Conservation (phyloP, 2,329 filamentous ascomycete species). For the Fusarium xylarioides region DNA sequence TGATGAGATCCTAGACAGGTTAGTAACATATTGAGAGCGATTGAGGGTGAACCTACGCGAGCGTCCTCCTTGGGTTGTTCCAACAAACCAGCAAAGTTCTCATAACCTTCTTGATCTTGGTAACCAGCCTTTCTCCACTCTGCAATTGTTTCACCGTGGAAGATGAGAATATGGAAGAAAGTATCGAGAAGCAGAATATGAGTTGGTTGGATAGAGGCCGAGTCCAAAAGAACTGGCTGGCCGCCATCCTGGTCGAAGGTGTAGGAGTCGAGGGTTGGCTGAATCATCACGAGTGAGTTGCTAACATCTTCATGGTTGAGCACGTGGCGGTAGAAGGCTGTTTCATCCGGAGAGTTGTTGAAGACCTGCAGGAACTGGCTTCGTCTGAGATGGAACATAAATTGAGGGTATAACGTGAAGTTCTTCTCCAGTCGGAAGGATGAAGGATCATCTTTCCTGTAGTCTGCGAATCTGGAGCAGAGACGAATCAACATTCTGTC, state of each 20-base stretch:
- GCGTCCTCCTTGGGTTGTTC: conserved; percentile 97
- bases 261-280: conserved; percentile 96
- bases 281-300: conserved; percentile 98
- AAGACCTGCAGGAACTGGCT: conserved; percentile 99
- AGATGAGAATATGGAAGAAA: conserved; percentile 99
- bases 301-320: conserved; percentile 96
- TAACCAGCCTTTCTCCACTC: conserved; percentile 99
- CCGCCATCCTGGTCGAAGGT: conserved; percentile 95
- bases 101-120: conserved; percentile 97
- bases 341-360: conserved; percentile 99
- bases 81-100: conserved; percentile 89
- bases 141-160: conserved; percentile 97
- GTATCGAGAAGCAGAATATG: conserved; percentile 95
- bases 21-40: conserved; percentile 4
- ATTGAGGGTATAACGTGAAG: conserved; percentile 97
- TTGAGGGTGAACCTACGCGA: conserved; percentile 67
- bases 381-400: conserved; percentile 98
- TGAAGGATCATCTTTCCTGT: conserved; percentile 96
- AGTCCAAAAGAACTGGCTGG: conserved; percentile 93
- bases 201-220: conserved; percentile 92
- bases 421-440: conserved; percentile 98
- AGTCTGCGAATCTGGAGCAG: conserved; percentile 96
- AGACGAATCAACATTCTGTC: conserved; percentile 97
- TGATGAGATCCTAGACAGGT: conserved; percentile 81
- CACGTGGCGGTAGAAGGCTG: conserved; percentile 97